Conservation (phyloP, 75 land plant species). For the Gnetum montanum region DNA sequence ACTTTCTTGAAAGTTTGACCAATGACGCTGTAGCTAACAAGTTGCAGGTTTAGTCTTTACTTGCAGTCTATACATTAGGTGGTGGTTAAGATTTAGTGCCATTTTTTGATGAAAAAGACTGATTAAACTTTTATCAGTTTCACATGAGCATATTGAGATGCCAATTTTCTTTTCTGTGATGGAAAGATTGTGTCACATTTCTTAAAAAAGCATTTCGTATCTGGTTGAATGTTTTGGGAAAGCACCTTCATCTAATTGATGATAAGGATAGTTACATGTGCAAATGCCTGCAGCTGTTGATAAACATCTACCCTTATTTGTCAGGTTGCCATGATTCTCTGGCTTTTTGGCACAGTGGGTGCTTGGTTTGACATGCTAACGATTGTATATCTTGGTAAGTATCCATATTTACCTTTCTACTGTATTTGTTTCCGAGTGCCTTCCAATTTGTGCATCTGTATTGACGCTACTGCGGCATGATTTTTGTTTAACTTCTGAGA, state of each 20-base stretch:
- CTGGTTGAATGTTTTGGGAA: background rate
- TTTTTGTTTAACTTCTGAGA: background rate
- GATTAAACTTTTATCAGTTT: no score
- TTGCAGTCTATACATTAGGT: background rate
- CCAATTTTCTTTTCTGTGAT: background rate
- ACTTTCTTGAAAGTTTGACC: background rate
- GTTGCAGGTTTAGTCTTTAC: background rate
- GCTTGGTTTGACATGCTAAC: slow-evolving; percentile 26
- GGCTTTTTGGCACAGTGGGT: slow-evolving; percentile 13
- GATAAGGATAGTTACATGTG: background rate
- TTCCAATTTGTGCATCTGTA: no score
- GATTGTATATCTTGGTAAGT: slow-evolving; percentile 13
- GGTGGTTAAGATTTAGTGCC: background rate
- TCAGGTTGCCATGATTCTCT: slow-evolving; percentile 21
- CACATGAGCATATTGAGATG: no score
- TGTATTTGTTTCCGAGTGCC: background rate
- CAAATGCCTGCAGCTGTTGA: background rate
- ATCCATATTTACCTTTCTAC: background rate
- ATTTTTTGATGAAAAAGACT: background rate
- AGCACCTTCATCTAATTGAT: background rate
- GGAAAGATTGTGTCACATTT: background rate
- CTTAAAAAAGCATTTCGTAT: background rate
- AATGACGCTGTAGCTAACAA: background rate
- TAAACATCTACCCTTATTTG: background rate
- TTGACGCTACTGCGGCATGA: background rate